These are phyloP conservation scores for Trichomonascaceae sp. DNA, from an alignment of 1,139 yeast genomes.

Conservation along the genomic window DNA sequence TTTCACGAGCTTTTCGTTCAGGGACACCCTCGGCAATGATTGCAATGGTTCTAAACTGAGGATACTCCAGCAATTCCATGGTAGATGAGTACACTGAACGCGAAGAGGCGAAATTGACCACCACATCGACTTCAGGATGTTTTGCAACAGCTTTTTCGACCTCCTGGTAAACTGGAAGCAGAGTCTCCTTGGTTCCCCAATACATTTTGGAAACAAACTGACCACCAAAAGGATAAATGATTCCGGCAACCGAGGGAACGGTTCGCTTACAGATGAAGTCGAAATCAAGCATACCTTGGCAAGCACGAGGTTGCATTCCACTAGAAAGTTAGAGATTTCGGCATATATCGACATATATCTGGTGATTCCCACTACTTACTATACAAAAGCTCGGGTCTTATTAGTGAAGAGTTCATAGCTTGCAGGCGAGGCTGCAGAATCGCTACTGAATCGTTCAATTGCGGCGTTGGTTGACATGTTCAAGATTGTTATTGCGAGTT, in stretches of 20 bases:
- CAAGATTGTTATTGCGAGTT: background rate
- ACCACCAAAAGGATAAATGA: conserved; percentile 44
- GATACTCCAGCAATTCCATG: conserved; percentile 42
- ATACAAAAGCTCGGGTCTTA: conserved; percentile 41
- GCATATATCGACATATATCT: background rate
- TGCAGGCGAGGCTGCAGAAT: conserved; percentile 10
- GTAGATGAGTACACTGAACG: conserved; percentile 44
- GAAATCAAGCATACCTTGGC: conserved; percentile 46
- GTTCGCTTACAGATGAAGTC: conserved; percentile 43
- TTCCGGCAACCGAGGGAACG: conserved; percentile 44
- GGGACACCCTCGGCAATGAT: conserved; percentile 47
- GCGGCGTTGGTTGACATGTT: conserved; percentile 27
- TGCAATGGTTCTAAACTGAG: conserved; percentile 43
- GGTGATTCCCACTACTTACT: conserved; percentile 14
- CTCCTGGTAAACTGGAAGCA: conserved; percentile 42
- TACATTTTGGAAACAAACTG: conserved; percentile 43
- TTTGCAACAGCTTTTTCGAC: conserved; percentile 37
- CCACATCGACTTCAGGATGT: conserved; percentile 45
- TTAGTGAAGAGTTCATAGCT: conserved; percentile 37
- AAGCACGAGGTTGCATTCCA: conserved; percentile 41
- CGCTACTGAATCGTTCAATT: conserved; percentile 23
- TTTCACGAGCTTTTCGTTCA: conserved; percentile 45
- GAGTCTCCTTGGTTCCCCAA: conserved; percentile 46
- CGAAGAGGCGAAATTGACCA: conserved; percentile 43
- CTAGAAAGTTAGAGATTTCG: conserved; percentile 3